Evolutionary conservation across 2,329 filamentous ascomycete genomes (phyloP).

Genomic region (Ophiostoma tasmaniense): DNA sequence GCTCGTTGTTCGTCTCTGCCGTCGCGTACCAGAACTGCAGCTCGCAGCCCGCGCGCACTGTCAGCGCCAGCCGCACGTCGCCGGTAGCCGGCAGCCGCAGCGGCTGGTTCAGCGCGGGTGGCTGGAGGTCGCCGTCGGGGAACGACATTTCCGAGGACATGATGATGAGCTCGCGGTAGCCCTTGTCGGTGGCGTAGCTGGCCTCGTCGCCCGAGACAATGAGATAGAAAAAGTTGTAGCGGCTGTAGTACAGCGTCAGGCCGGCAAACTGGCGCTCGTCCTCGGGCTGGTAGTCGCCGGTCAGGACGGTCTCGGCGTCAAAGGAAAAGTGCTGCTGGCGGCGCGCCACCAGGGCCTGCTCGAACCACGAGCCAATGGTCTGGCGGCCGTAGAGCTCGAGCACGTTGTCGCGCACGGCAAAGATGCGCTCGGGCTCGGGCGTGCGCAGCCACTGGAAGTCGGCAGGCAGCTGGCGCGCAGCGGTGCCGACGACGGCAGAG

Average conservation of each 20-base stretch:
- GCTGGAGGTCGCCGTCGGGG: slow-evolving; percentile 40
- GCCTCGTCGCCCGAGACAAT: slow-evolving; percentile 44
- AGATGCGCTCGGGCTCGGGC: slow-evolving; percentile 46
- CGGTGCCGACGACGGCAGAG: slow-evolving; percentile 33
- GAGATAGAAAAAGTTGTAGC: slow-evolving; percentile 58
- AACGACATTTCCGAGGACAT: slow-evolving; percentile 48
- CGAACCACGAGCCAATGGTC: slow-evolving; percentile 49
- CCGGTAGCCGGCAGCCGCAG: slow-evolving; percentile 45
- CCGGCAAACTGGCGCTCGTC: slow-evolving; percentile 56
- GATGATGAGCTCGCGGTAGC: slow-evolving; percentile 49
- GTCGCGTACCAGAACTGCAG: slow-evolving; percentile 52
- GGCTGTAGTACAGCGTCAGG: slow-evolving; percentile 53
- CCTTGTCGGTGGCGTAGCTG: slow-evolving; percentile 26
- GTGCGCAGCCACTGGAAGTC: slow-evolving; percentile 53
- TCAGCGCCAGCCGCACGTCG: slow-evolving; percentile 44
- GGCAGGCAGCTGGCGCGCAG: slow-evolving; percentile 32
- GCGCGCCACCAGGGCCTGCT: slow-evolving; percentile 47
- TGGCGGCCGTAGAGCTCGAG: slow-evolving; percentile 45
- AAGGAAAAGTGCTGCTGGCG: slow-evolving; percentile 62
- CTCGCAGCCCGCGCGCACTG: slow-evolving; percentile 42
- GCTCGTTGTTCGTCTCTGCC: slow-evolving; percentile 25
- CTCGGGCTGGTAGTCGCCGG: slow-evolving; percentile 42
- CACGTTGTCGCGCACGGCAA: slow-evolving; percentile 29
- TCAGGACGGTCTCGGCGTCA: slow-evolving; percentile 82
- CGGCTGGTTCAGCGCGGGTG: slow-evolving; percentile 32